These are phyloP conservation scores for Hortiboletus campestris DNA, from an alignment of 768 basidiomycete genomes.

Conservation along the genomic window DNA sequence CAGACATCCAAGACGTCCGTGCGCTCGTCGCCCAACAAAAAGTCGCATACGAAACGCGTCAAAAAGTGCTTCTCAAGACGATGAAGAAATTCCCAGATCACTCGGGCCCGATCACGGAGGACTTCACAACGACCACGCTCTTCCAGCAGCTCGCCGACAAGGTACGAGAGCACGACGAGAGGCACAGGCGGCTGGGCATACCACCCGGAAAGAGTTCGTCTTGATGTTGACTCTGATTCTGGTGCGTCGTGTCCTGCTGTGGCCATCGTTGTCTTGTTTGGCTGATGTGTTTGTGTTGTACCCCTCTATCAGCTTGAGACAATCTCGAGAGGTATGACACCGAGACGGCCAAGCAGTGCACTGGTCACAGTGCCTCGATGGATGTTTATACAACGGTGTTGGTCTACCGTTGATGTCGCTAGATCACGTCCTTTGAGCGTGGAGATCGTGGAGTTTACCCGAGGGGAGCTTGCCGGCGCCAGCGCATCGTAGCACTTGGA, in stretches of 20 bases:
- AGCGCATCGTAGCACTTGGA: background rate
- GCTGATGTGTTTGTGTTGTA: background rate
- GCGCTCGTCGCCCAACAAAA: slow-evolving; percentile 54
- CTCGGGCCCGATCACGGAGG: slow-evolving; percentile 5
- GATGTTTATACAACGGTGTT: slow-evolving; percentile 12
- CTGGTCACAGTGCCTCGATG: slow-evolving; percentile 8
- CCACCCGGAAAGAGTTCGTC: slow-evolving; percentile 26
- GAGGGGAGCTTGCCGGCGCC: background rate
- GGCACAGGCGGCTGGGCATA: slow-evolving; percentile 28
- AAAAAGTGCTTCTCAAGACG: slow-evolving; percentile 38
- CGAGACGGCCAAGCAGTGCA: background rate
- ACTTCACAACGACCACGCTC: slow-evolving; percentile 8
- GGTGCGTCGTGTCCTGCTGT: background rate
- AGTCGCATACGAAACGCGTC: slow-evolving; percentile 38
- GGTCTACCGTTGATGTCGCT: slow-evolving; percentile 25
- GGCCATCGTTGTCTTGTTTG: background rate
- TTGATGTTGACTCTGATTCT: background rate
- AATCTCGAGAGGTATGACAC: background rate
- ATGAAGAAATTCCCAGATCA: slow-evolving; percentile 46
- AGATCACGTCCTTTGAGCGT: slow-evolving; percentile 26
- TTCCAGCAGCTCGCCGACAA: slow-evolving; percentile 21
- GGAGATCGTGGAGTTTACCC: slow-evolving; percentile 23
- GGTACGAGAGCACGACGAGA: slow-evolving; percentile 28
- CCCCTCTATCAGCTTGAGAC: background rate
- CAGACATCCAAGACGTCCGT: slow-evolving; percentile 77